Percentiles rank a stretch among this genome's conserved stretches.
These are phyloP conservation scores for Ceratocystis papillata DNA, from an alignment of 2,329 filamentous ascomycete species.

Conservation along the genomic window DNA sequence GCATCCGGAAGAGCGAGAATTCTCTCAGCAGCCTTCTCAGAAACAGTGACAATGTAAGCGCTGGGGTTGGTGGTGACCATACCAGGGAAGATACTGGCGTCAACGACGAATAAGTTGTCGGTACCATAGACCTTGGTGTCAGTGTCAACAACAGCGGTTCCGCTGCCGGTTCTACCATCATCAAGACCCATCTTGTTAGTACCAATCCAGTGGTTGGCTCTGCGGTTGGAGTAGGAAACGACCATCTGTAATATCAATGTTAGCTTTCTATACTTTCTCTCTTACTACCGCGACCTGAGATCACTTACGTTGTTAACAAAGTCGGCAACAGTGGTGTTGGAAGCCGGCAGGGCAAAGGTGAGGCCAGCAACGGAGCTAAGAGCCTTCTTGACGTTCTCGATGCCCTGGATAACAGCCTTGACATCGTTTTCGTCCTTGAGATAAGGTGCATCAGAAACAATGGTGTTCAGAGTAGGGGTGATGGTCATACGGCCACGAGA, in stretches of 20 bases:
- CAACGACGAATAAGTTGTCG: constrained; percentile 57
- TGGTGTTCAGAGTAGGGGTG: constrained; percentile 45
- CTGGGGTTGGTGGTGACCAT: constrained; percentile 59
- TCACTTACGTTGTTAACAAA: constrained; percentile 43
- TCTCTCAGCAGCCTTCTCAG: constrained; percentile 46
- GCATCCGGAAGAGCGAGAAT: constrained; percentile 24
- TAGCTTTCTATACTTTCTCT: background rate
- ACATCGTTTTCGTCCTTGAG: constrained; percentile 49
- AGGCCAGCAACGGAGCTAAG: constrained; percentile 45
- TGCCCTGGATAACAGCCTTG: constrained; percentile 51
- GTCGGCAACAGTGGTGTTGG: constrained; percentile 42
- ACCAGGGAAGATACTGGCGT: constrained; percentile 59
- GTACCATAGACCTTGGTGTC: constrained; percentile 56
- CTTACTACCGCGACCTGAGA: background rate
- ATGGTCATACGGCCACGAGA: constrained; percentile 53
- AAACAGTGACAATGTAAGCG: constrained; percentile 51
- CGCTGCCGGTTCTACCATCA: constrained; percentile 40
- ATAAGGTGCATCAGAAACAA: constrained; percentile 50
- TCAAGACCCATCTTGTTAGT: constrained; percentile 51
- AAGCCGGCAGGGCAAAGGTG: constrained; percentile 40
- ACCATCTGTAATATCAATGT: constrained; percentile 25
- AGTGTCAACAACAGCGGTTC: constrained; percentile 50
- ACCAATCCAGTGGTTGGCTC: constrained; percentile 45
- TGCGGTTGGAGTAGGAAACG: constrained; percentile 34
- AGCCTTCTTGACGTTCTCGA: constrained; percentile 48